phyloP scores from a whole-genome alignment of 2,329 filamentous ascomycete genomes.

The Elsinoe ampelina region DNA sequence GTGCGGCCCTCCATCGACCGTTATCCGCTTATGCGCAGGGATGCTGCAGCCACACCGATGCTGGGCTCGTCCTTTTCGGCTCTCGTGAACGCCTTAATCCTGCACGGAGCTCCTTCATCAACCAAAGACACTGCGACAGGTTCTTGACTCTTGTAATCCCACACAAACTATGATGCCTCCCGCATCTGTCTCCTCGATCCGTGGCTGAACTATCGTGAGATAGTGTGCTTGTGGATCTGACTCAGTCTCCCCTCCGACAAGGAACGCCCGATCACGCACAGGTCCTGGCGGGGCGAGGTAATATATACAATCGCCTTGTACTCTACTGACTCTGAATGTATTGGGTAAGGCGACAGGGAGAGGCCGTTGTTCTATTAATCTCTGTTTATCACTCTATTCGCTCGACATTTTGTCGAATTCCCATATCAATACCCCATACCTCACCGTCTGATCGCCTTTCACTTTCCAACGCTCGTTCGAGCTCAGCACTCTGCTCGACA shows the following conservation, averaged over 20 bases:
- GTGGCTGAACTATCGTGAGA: constrained; percentile 11
- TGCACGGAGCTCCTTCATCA: background rate
- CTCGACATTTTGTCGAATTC: background rate
- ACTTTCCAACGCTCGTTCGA: constrained; percentile 4
- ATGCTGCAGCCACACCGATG: constrained; percentile 3
- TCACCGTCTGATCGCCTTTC: constrained; percentile 3
- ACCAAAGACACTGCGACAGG: background rate
- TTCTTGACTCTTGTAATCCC: background rate
- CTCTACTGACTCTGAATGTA: background rate
- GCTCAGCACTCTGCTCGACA: background rate
- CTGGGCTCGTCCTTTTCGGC: background rate
- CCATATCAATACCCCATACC: constrained; percentile 5
- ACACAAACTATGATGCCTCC: constrained; percentile 5
- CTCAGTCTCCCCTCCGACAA: background rate
- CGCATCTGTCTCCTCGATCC: constrained; percentile 8
- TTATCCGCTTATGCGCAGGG: constrained; percentile 5
- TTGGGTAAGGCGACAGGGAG: background rate
- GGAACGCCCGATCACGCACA: constrained; percentile 1
- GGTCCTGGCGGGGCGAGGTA: constrained; percentile 4
- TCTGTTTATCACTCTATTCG: constrained; percentile 3
- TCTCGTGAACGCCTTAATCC: background rate
- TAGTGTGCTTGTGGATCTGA: constrained; percentile 10
- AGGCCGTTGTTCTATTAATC: constrained; percentile 5
- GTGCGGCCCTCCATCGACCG: background rate
- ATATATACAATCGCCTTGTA: constrained; percentile 6